Evolutionary conservation across 2,329 filamentous ascomycete species (phyloP), one percentile per base, ranked within the genome.

Genomic region (Ophiosphaerella herpotricha): DNA sequence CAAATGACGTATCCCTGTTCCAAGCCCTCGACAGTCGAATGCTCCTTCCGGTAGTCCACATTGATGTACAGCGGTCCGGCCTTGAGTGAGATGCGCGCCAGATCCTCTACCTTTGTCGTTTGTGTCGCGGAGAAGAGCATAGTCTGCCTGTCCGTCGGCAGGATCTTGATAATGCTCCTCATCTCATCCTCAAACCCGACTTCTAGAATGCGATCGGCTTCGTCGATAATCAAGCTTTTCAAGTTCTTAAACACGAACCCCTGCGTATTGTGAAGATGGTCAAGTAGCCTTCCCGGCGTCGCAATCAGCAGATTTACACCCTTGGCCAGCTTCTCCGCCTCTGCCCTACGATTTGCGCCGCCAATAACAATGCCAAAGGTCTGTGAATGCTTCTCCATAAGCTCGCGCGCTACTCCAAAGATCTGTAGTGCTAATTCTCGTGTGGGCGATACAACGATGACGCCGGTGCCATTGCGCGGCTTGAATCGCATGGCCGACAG

Each of bases 121-220:
- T 97, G 94, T 4, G 94, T 99, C 12, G 94, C 94, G 12, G 91
- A 97, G 81, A 99, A 99, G n/a, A 99, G 84, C 87, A 96, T 94
- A 0, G 92, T 97, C 75, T 97, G 93, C 52, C 94, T 85, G 50
- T 95, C 87, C 61, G 88, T 88, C 39, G 92, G 70, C 14, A 97
- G 78, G 47, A 97, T 94, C 80, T 95, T 95, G 74, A 97, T 87
- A 62, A 99, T 96, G 73, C 95, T 88, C 58, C 90, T 84, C 89
- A 99, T 96, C 77, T 99, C 94, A 68, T 97, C 94, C 75, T 99
- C 94, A 80, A 99, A 99, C 64, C 94, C 93, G 55, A 97, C 90
- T 77, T 99, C 94, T 38, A 99, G 79, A 56, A 99, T 97, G 40
- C 94, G 87, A 72, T 99, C 94, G 14, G 94, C 94, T 77, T 99